Conservation (phyloP, 1,139 yeast genomes). For the Arxiozyma heterogenica region DNA sequence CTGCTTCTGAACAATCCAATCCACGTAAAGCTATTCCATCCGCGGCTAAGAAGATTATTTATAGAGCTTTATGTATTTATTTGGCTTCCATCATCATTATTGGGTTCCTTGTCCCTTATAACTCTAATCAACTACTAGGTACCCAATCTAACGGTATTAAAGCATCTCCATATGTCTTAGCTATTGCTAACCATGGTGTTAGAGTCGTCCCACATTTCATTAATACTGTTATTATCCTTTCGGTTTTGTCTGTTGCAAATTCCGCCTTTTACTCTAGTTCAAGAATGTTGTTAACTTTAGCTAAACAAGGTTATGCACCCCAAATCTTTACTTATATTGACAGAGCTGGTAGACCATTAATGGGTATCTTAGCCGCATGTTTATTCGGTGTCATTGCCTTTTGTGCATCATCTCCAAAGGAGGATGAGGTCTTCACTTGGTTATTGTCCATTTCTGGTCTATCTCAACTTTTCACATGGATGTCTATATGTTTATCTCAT, state of each 20-base stretch:
- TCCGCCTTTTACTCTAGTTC: conserved; percentile 59
- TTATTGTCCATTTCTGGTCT: conserved; percentile 58
- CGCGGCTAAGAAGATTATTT: conserved; percentile 68
- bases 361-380: conserved; percentile 45
- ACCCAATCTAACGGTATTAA: conserved; percentile 37
- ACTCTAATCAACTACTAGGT: conserved; percentile 40
- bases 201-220: conserved; percentile 51
- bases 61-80: conserved; percentile 61
- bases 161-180: conserved; percentile 72
- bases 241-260: conserved; percentile 66
- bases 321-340: conserved; percentile 56
- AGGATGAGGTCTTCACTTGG: conserved; percentile 57
- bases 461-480: conserved; percentile 62
- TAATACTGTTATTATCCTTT: conserved; percentile 45
- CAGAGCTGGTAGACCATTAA: conserved; percentile 58
- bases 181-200: conserved; percentile 59
- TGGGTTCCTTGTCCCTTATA: conserved; percentile 62
- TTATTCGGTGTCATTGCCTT: conserved; percentile 50
- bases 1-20: conserved; percentile 81
- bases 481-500: conserved; percentile 52
- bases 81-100: conserved; percentile 51
- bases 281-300: conserved; percentile 56
- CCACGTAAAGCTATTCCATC: conserved; percentile 66
- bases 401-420: conserved; percentile 49
- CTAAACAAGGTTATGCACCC: conserved; percentile 59